Evolutionary conservation across 306 rosid genomes (phyloP).

Genomic region (Inga leiocalycina): DNA sequence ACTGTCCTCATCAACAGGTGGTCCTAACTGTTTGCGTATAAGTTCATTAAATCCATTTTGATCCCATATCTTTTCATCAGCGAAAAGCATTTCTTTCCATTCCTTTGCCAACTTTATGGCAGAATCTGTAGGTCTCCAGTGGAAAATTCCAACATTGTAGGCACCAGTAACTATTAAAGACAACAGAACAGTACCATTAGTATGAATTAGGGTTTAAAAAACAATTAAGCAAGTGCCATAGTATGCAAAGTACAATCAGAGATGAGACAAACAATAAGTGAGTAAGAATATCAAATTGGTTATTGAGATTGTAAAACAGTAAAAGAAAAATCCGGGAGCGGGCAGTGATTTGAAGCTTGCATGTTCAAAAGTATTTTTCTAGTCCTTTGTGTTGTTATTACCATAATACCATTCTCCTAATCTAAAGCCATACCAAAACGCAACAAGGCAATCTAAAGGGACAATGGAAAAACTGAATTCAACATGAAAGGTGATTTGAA

Average conservation of each 20-base stretch:
- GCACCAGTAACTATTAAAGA: conserved; percentile 69
- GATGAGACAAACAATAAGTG: neutral
- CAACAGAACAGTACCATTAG: conserved; percentile 27
- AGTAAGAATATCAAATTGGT: neutral
- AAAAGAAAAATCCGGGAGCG: neutral
- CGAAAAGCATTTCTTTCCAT: conserved; percentile 81
- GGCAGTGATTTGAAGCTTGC: conserved; percentile 5
- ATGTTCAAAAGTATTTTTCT: conserved; percentile 3
- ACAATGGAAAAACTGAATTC: neutral
- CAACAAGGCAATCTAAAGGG: conserved; percentile 17
- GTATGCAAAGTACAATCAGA: conserved; percentile 1
- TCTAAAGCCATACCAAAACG: conserved; percentile 20
- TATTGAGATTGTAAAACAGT: neutral
- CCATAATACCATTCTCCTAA: neutral
- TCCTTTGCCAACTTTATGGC: conserved; percentile 84
- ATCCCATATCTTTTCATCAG: conserved; percentile 91
- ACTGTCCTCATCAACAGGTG: conserved; percentile 67
- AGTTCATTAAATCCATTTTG: conserved; percentile 89
- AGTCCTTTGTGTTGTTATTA: neutral
- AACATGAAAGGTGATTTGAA: conserved; percentile 25
- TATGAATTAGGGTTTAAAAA: conserved; percentile 13
- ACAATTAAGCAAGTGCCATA: neutral
- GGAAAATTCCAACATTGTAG: conserved; percentile 93
- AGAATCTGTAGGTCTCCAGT: conserved; percentile 89
- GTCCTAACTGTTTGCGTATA: conserved; percentile 74